phyloP scores from a whole-genome alignment of 495 filamentous ascomycete genomes.

The Parathielavia appendiculata region DNA sequence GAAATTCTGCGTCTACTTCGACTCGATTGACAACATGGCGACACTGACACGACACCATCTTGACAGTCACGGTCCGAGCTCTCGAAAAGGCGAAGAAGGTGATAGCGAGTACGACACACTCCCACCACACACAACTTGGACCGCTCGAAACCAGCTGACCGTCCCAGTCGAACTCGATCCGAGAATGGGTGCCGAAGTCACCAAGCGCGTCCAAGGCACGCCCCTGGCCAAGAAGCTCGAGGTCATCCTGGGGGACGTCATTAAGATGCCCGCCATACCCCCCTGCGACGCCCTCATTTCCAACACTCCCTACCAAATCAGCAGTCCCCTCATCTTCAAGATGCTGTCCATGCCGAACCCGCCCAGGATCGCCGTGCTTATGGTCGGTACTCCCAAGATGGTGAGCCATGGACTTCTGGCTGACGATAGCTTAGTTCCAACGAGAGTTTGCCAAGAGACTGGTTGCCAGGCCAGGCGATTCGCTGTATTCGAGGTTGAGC shows the following conservation, averaged over 20 bases:
- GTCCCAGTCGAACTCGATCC: slow-evolving; percentile 78
- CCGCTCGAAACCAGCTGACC: background rate
- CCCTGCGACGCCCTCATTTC: slow-evolving; percentile 88
- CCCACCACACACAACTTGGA: background rate
- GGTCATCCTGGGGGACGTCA: slow-evolving; percentile 85
- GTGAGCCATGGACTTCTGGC: background rate
- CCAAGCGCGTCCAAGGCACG: slow-evolving; percentile 85
- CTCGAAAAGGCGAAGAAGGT: slow-evolving; percentile 81
- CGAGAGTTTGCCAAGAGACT: slow-evolving; percentile 34
- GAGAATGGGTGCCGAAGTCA: slow-evolving; percentile 93
- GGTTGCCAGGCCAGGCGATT: slow-evolving; percentile 47
- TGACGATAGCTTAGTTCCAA: slow-evolving; percentile 26
- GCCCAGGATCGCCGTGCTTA: slow-evolving; percentile 73
- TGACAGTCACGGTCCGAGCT: slow-evolving; percentile 77
- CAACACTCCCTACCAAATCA: slow-evolving; percentile 95
- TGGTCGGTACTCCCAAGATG: slow-evolving; percentile 51
- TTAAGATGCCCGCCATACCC: slow-evolving; percentile 74
- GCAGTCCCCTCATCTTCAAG: slow-evolving; percentile 86
- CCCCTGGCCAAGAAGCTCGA: slow-evolving; percentile 75
- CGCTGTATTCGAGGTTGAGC: slow-evolving; percentile 77
- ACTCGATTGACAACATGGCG: background rate
- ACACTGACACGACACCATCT: background rate
- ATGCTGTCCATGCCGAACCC: slow-evolving; percentile 70
- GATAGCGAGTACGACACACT: slow-evolving; percentile 50
- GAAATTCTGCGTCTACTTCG: background rate